These are phyloP conservation scores for Bruguiera hainesii DNA, from an alignment of 441 rosid genomes.

Conservation along the genomic window DNA sequence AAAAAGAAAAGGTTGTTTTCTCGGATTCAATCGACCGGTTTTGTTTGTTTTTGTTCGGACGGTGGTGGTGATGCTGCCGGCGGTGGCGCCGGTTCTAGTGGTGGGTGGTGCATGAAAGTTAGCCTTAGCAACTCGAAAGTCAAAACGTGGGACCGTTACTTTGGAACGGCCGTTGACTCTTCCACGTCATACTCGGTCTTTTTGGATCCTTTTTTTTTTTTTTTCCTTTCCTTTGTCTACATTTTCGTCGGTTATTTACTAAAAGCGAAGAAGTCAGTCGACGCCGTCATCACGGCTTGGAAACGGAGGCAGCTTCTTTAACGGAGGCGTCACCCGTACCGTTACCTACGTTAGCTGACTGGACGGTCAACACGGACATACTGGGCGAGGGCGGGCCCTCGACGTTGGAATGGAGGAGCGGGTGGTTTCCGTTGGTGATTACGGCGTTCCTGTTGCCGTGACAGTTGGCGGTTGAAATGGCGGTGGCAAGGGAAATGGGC, in stretches of 20 bases:
- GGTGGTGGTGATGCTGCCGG: not conserved
- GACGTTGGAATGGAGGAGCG: conserved; percentile 33
- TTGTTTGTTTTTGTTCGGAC: not conserved
- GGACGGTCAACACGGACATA: conserved; percentile 69
- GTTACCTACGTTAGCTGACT: conserved; percentile 50
- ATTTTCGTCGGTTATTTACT: not conserved
- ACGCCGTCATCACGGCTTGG: conserved; percentile 63
- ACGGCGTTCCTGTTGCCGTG: conserved; percentile 28
- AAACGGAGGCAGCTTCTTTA: conserved; percentile 59
- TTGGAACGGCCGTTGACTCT: not conserved
- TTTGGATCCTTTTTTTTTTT: not conserved
- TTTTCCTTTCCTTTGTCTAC: not conserved
- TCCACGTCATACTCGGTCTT: not conserved
- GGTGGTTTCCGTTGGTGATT: conserved; percentile 10
- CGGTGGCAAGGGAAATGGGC: conserved; percentile 91
- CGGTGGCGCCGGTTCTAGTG: too few species aligned
- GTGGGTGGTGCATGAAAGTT: too few species aligned
- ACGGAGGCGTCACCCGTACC: conserved; percentile 41
- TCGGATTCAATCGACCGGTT: not conserved
- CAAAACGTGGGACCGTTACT: too few species aligned
- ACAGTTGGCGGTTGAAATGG: conserved; percentile 72
- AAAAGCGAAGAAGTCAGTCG: conserved; percentile 5
- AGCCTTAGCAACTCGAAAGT: not conserved
- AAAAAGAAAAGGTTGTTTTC: not conserved
- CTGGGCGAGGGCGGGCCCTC: conserved; percentile 68